These are phyloP conservation scores for Rachicladosporium sp. DNA, from an alignment of 2,329 filamentous ascomycete genomes.

Conservation along the genomic window DNA sequence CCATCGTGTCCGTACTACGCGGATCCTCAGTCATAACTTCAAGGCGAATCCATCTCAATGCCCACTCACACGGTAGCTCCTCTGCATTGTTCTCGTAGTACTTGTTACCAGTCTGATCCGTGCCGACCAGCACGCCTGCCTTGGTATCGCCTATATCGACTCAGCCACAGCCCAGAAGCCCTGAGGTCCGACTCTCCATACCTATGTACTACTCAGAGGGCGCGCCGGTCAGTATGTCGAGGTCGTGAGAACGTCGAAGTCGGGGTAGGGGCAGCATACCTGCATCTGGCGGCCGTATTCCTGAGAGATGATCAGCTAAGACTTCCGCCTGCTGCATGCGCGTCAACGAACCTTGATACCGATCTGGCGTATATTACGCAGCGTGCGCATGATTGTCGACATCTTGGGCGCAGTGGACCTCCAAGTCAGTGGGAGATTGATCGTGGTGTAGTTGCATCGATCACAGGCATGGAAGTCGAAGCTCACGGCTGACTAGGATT, in stretches of 20 bases:
- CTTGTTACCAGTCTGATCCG: constrained; percentile 91
- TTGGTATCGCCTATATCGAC: constrained; percentile 75
- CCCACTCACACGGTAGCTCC: constrained; percentile 68
- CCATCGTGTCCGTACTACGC: constrained; percentile 82
- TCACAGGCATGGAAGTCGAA: background rate
- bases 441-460: background rate
- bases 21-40: constrained; percentile 1
- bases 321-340: background rate
- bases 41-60: background rate
- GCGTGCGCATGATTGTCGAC: constrained; percentile 81
- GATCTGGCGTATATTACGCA: constrained; percentile 75
- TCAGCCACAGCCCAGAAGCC: constrained; percentile 16
- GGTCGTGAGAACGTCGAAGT: background rate
- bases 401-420: constrained; percentile 41
- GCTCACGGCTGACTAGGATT: background rate
- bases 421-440: background rate
- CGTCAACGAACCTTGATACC: constrained; percentile 59
- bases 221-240: background rate
- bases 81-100: constrained; percentile 86
- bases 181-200: constrained; percentile 11
- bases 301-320: constrained; percentile 37
- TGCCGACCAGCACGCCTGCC: constrained; percentile 71
- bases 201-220: constrained; percentile 22
- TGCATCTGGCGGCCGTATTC: constrained; percentile 87
- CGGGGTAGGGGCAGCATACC: constrained; percentile 44